Evolutionary conservation across 2,329 filamentous ascomycete species (phyloP).

Genomic region (Diaporthe capsici): DNA sequence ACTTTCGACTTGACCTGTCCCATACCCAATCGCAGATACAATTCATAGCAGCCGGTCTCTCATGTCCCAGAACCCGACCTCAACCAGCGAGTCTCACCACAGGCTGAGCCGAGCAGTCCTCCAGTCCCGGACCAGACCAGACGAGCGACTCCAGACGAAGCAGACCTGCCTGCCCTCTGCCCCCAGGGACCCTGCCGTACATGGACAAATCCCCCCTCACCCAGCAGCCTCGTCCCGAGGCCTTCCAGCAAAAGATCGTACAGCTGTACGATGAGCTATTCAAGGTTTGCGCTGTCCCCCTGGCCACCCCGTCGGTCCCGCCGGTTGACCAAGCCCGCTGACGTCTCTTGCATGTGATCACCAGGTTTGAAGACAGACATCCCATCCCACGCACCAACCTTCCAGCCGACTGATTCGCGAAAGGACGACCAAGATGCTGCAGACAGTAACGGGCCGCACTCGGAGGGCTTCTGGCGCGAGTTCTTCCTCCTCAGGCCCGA

Average conservation of each 20-base stretch:
- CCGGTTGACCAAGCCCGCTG: conserved; percentile 16
- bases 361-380: conserved; percentile 36
- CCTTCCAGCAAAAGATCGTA: conserved; percentile 95
- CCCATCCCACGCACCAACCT: conserved; percentile 25
- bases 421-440: conserved; percentile 59
- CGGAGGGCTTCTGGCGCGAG: conserved; percentile 95
- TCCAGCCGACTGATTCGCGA: conserved; percentile 33
- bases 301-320: background rate
- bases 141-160: conserved; percentile 12
- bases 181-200: conserved; percentile 29
- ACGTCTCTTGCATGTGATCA: conserved; percentile 38
- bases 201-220: conserved; percentile 96
- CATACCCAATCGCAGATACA: background rate
- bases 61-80: background rate
- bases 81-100: background rate
- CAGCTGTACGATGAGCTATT: conserved; percentile 90
- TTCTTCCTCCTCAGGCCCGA: conserved; percentile 94
- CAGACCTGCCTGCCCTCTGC: background rate
- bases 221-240: conserved; percentile 89
- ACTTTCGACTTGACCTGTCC: background rate
- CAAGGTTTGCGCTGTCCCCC: conserved; percentile 64
- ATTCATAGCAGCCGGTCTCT: background rate
- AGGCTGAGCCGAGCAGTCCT: conserved; percentile 1
- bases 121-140: background rate
- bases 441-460: conserved; percentile 76